Evolutionary conservation across 257 asterid species (phyloP), one percentile per base, ranked within the genome.

Genomic region (Nicotiana noctiflora): DNA sequence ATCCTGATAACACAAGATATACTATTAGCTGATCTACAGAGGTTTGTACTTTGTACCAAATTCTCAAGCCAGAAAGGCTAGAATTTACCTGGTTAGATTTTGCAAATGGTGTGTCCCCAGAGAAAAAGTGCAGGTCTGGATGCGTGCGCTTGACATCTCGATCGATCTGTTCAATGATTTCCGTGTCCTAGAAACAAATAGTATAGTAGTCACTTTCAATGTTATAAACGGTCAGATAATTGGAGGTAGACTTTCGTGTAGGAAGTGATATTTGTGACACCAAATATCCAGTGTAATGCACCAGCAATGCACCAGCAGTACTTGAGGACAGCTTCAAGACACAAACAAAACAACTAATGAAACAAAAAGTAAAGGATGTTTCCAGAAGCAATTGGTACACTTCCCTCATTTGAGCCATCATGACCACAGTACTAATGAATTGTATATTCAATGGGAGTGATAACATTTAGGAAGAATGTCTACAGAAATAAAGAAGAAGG

Each of bases 131-230:
- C 89, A 95, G 87, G 86, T 91, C 99, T 59, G 99, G 99, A 91
- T 95, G 99, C 46, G 99, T 95, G 63, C 97, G 98, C 92, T 89
- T 89, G 84, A 95, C 99, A 93, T 95, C 99, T 44, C 99, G 89
- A 85, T 93, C 93, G 77, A 95, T 95, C 89, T 95, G 98, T 87
- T 95, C 98, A 44, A 91, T 91, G 60, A 95, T 89, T 89, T 95
- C 98, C 12, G 97, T 84, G 65, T 93, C 99, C 99, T 93, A 79
- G 79, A 79, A 27, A 32, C 60, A 79, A 64, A 64, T 51, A 82
- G 18, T 67, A 15, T 4, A n/a, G 79, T 64, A 81, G 74, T 81
- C 44, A 49, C 17, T 74, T 40, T 74, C 79, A 74, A 49, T 25
- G 11, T 25, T 6, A 49, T 25, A 70, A 70, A 21, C 34, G 5